Percentiles rank a stretch among this genome's conserved stretches.
These are phyloP conservation scores for Pugionium cornutum DNA, from an alignment of 345 rosid species.

Conservation along the genomic window DNA sequence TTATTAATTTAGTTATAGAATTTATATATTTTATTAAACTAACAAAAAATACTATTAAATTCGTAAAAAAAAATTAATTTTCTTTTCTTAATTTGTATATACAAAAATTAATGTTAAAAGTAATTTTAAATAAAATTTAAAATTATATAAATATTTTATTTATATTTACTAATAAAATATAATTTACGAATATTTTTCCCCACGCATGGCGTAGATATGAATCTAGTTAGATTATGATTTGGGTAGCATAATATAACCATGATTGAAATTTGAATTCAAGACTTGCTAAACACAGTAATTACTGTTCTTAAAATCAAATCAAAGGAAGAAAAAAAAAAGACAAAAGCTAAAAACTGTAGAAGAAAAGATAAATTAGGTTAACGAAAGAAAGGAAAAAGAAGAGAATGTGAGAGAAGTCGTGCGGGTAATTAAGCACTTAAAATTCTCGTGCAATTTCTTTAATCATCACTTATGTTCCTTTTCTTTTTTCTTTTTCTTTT, in stretches of 20 bases:
- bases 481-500: background rate
- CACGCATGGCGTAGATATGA: too few species aligned
- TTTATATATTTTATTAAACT: too few species aligned
- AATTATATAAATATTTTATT: too few species aligned
- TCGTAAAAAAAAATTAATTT: too few species aligned
- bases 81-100: too few species aligned
- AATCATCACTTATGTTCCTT: slow-evolving; percentile 37
- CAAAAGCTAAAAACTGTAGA: background rate
- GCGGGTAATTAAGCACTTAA: slow-evolving; percentile 48
- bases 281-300: slow-evolving; percentile 15
- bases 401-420: slow-evolving; percentile 37
- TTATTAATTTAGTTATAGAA: too few species aligned
- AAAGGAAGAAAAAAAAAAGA: slow-evolving; percentile 3
- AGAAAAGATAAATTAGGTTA: background rate
- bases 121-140: too few species aligned
- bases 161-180: too few species aligned
- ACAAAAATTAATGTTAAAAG: too few species aligned
- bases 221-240: background rate
- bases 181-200: too few species aligned
- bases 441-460: slow-evolving; percentile 45
- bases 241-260: slow-evolving; percentile 2
- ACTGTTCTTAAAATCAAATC: slow-evolving; percentile 26
- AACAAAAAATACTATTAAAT: too few species aligned
- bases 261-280: slow-evolving; percentile 18
- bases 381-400: slow-evolving; percentile 11